Conservation (phyloP, 306 rosid species). For the Rubus idaeus region DNA sequence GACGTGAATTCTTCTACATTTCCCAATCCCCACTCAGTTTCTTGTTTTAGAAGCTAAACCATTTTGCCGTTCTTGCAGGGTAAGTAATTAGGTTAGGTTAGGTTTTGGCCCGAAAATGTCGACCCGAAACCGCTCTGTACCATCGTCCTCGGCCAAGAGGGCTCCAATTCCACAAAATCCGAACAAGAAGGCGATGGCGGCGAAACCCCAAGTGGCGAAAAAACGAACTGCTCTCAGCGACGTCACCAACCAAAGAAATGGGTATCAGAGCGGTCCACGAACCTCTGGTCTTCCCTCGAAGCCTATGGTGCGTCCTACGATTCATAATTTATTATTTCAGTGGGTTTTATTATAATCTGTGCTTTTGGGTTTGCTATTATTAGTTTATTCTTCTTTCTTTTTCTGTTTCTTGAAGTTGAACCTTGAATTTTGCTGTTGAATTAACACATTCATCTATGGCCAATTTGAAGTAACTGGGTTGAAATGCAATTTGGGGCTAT, state of each 20-base stretch:
- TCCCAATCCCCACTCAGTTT: not conserved
- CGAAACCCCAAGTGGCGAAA: slow-evolving; percentile 35
- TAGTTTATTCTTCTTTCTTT: not conserved
- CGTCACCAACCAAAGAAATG: slow-evolving; percentile 44
- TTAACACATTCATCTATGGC: not conserved
- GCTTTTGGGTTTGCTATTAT: not conserved
- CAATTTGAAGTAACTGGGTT: not conserved
- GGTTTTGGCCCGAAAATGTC: slow-evolving; percentile 36
- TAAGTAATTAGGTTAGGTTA: slow-evolving; percentile 14
- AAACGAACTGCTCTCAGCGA: slow-evolving; percentile 56
- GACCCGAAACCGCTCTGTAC: slow-evolving; percentile 17
- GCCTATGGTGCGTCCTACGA: slow-evolving; percentile 39
- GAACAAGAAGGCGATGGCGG: slow-evolving; percentile 31
- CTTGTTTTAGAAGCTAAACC: slow-evolving; percentile 3
- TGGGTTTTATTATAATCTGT: not conserved
- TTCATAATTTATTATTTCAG: slow-evolving; percentile 2
- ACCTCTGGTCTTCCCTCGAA: slow-evolving; percentile 24
- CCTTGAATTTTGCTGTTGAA: not conserved
- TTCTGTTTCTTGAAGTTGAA: not conserved
- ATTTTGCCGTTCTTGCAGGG: slow-evolving; percentile 21
- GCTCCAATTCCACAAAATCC: slow-evolving; percentile 18
- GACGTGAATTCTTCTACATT: not conserved
- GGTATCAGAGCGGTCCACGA: slow-evolving; percentile 17
- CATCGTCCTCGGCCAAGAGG: slow-evolving; percentile 25
- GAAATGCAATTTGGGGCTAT: not conserved